Base-by-base conservation (phyloP, 1,284 basidiomycete species). In the Blastosporella zonata region DNA sequence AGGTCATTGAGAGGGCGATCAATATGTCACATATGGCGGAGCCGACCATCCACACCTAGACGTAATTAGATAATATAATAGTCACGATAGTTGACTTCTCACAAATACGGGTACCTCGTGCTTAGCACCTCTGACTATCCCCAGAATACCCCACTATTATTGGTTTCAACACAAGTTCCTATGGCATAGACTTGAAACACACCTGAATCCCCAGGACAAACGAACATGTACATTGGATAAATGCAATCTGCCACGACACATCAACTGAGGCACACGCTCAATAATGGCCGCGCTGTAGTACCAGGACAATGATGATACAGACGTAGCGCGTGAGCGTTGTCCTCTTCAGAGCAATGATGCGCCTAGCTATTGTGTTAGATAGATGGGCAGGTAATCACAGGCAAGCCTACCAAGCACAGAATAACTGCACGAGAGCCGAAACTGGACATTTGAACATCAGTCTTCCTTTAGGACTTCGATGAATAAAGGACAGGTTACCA, bases 1-100 rank as follows among this genome's bases (percentile, higher is more conserved):
- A 41, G 8, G 27, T 41, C 39, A 41, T 41, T 18, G 39, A 13
- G n/a, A 41, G 9, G 18, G 39, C 39, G 29, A 41, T 41, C 2
- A 29, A 7, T 41, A 41, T 41, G 39, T 41, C 39, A 25, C 39
- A 41, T 29, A 22, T n/a, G 5, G 39, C 29, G 10, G 39, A 41
- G 8, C 39, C 25, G 15, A 41, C 27, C 15, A 41, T 6, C 39
- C 39, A 41, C 13, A 41, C 39, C 39, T 41, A n/a, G n/a, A 27
- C 22, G 38, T 18, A 20, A 10, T 36, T 36, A 36, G 34, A 36
- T n/a, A n/a, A n/a, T n/a, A n/a, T n/a, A n/a, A 27, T 27, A 27
- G 25, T 27, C 13, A n/a, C 29, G 13, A 31, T 31, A 18, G n/a
- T 13, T 18, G 34, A 6, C 34, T 36, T 17, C 34, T 36, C 34